These are phyloP conservation scores for Phalaenopsis equestris DNA, from an alignment of 106 monocot species.

Conservation along the genomic window DNA sequence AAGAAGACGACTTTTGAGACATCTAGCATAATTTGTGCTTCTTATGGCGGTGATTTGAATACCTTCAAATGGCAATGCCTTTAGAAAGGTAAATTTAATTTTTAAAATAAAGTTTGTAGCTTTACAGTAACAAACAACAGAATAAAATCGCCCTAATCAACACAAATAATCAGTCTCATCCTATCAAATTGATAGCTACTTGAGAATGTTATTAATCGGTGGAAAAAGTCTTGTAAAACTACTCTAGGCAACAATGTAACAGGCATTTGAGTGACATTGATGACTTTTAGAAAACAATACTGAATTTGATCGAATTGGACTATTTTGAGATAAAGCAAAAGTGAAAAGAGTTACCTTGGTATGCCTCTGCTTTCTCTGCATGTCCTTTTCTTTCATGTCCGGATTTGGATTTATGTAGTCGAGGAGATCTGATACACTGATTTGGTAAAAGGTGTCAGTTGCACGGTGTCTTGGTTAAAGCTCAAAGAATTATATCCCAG, in stretches of 20 bases:
- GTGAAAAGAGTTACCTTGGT: slow-evolving; percentile 35
- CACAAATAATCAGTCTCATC: too few relatives aligned
- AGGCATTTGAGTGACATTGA: background rate
- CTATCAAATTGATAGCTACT: too few relatives aligned
- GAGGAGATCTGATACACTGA: slow-evolving; percentile 99
- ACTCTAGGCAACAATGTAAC: background rate
- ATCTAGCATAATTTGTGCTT: too few relatives aligned
- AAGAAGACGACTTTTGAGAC: too few relatives aligned
- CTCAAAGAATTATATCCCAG: background rate
- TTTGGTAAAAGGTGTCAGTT: slow-evolving; percentile 31
- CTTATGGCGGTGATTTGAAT: too few relatives aligned
- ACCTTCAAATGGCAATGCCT: too few relatives aligned
- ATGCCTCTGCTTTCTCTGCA: slow-evolving; percentile 50
- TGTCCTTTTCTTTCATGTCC: slow-evolving; percentile 64
- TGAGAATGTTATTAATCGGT: too few relatives aligned
- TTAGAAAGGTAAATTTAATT: too few relatives aligned
- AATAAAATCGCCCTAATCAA: too few relatives aligned
- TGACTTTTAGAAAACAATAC: background rate
- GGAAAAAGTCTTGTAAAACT: background rate
- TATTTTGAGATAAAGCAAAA: background rate
- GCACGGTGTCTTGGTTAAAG: slow-evolving; percentile 7
- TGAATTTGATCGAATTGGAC: slow-evolving; percentile 1
- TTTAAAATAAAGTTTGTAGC: too few relatives aligned
- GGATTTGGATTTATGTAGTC: slow-evolving; percentile 92
- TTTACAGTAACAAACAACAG: too few relatives aligned